Conservation (phyloP, 2,329 filamentous ascomycete species). For the Teratosphaeria nubilosa region DNA sequence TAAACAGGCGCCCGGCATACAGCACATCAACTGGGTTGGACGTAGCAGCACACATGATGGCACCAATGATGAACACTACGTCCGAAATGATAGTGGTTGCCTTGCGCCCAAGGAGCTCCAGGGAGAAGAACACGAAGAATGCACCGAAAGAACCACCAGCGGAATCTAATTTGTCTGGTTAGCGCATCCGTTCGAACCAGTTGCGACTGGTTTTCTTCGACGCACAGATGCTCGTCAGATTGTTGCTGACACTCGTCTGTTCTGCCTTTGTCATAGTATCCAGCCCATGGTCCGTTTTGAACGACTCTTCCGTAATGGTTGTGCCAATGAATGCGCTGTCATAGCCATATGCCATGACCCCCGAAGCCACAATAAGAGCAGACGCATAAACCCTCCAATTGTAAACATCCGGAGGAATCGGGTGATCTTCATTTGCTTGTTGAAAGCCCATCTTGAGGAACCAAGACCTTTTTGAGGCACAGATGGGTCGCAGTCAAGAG, state of each 20-base stretch:
- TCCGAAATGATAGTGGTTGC: constrained; percentile 41
- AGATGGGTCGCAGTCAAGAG: too few species aligned
- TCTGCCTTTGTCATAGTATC: constrained; percentile 24
- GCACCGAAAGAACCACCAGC: constrained; percentile 47
- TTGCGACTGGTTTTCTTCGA: neutral
- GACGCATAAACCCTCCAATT: constrained; percentile 43
- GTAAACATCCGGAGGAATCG: constrained; percentile 47
- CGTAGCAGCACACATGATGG: constrained; percentile 35
- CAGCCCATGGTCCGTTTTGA: constrained; percentile 36
- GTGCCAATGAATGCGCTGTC: constrained; percentile 47
- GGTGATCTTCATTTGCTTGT: constrained; percentile 44
- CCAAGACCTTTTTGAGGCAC: constrained; percentile 3
- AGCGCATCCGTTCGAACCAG: neutral
- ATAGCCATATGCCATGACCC: constrained; percentile 40
- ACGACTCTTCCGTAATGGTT: constrained; percentile 41
- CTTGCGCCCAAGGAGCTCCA: constrained; percentile 40
- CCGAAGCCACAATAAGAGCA: constrained; percentile 40
- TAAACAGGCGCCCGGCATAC: constrained; percentile 31
- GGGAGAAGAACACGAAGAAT: constrained; percentile 36
- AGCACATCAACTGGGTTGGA: constrained; percentile 34
- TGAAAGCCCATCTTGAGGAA: constrained; percentile 28
- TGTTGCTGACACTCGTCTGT: constrained; percentile 33
- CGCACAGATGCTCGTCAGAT: constrained; percentile 37
- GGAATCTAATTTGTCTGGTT: constrained; percentile 23
- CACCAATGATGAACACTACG: constrained; percentile 36